These are phyloP conservation scores for Acanthamoeba rhysodes DNA, from an alignment of 208 protist genomes.

Conservation along the genomic window DNA sequence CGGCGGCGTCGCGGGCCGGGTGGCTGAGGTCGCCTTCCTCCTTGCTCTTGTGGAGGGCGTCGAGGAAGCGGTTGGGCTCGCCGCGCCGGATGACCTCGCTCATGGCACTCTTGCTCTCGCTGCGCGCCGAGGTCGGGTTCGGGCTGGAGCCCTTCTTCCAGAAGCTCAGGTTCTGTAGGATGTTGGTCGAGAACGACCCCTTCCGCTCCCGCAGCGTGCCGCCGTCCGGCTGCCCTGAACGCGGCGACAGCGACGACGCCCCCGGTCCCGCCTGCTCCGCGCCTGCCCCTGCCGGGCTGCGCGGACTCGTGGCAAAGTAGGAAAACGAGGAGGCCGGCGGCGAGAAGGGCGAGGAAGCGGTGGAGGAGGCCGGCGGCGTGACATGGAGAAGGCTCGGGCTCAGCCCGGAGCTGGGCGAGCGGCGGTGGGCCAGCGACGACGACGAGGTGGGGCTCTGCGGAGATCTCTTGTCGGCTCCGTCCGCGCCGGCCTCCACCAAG, in stretches of 20 bases:
- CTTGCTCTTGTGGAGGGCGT: neutral
- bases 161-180: neutral
- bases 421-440: neutral
- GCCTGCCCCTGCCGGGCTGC: neutral
- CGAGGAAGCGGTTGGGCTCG: conserved; percentile 4
- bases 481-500: too few relatives aligned
- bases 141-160: conserved; percentile 9
- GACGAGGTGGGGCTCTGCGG: neutral
- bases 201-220: conserved; percentile 1
- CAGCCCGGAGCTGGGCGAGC: neutral
- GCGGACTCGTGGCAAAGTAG: neutral
- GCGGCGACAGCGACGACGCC: neutral
- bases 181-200: conserved; percentile 11
- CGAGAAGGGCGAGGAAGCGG: neutral
- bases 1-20: neutral
- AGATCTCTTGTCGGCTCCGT: too few relatives aligned
- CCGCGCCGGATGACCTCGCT: neutral
- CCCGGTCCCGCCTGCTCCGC: too few relatives aligned
- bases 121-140: neutral
- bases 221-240: neutral
- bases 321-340: neutral
- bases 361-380: neutral
- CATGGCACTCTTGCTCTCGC: neutral
- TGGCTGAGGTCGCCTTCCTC: neutral
- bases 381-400: neutral